Evolutionary conservation across 441 rosid genomes (phyloP).

Genomic region (Gossypium davidsonii): DNA sequence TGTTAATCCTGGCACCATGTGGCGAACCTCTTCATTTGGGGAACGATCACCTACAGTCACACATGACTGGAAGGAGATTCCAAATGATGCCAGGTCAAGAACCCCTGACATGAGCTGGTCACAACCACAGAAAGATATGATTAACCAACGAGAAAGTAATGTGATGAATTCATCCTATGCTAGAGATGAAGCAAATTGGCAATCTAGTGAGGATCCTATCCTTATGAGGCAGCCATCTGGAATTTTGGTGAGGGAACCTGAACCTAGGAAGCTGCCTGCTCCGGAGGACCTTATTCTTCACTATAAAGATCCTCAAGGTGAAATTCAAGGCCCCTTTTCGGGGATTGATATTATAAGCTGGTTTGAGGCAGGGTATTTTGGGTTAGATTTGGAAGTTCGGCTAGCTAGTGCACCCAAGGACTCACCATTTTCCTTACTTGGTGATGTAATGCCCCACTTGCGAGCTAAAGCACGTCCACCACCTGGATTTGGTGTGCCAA

Average conservation of each 20-base stretch:
- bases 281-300: constrained; percentile 73
- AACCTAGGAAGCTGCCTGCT: constrained; percentile 50
- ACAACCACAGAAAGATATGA: constrained; percentile 32
- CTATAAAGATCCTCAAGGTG: constrained; percentile 97
- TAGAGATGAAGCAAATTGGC: constrained; percentile 61
- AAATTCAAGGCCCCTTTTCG: constrained; percentile 86
- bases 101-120: constrained; percentile 7
- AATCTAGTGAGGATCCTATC: constrained; percentile 48
- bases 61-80: constrained; percentile 47
- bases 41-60: constrained; percentile 37
- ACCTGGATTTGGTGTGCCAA: constrained; percentile 72
- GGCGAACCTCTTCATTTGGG: constrained; percentile 53
- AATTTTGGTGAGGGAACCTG: constrained; percentile 61
- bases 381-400: constrained; percentile 85
- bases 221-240: constrained; percentile 61
- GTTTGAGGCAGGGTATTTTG: constrained; percentile 98
- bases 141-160: constrained; percentile 42
- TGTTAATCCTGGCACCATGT: constrained; percentile 35
- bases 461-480: constrained; percentile 96
- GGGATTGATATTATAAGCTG: constrained; percentile 94
- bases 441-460: constrained; percentile 98
- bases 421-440: constrained; percentile 66
- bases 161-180: constrained; percentile 36
- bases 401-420: constrained; percentile 64
- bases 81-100: not conserved